phyloP scores from a whole-genome alignment of 1,284 basidiomycete genomes.

The Chiua sp. region DNA sequence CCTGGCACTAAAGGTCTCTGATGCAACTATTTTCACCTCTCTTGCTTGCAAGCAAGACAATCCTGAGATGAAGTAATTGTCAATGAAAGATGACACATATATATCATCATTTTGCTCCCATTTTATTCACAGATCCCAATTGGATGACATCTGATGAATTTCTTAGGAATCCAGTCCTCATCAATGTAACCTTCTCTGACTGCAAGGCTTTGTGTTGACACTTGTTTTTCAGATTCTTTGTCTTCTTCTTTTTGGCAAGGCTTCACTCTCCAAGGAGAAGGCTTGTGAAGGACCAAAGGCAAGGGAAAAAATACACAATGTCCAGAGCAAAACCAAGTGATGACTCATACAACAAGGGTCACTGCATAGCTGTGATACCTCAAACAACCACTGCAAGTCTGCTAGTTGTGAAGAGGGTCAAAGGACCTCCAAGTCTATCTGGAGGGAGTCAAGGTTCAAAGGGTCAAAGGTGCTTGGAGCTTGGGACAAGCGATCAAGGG shows the following conservation, averaged over 20 bases:
- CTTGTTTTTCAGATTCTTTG: background rate
- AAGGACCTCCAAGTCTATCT: no score
- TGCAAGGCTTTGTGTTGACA: background rate
- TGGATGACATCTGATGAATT: background rate
- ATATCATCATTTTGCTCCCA: background rate
- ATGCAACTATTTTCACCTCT: background rate
- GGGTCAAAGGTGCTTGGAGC: no score
- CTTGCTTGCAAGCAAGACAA: background rate
- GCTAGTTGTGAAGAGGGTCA: no score
- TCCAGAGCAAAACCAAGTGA: background rate
- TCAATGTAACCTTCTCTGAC: background rate
- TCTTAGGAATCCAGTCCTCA: background rate
- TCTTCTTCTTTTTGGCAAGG: constrained; percentile 6
- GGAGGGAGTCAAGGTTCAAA: no score
- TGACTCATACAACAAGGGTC: no score
- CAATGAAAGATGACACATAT: background rate
- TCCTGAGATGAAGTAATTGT: background rate
- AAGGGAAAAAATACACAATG: background rate
- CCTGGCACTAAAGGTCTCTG: background rate
- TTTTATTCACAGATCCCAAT: background rate
- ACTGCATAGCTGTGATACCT: no score
- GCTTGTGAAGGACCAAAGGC: constrained; percentile 1
- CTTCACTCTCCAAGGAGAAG: background rate
- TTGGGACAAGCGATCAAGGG: no score
- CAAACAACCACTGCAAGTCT: no score